Percentiles rank a stretch among this genome's conserved stretches.
phyloP scores from a whole-genome alignment of 495 filamentous ascomycete species.

The Penicillium simplicissimum region DNA sequence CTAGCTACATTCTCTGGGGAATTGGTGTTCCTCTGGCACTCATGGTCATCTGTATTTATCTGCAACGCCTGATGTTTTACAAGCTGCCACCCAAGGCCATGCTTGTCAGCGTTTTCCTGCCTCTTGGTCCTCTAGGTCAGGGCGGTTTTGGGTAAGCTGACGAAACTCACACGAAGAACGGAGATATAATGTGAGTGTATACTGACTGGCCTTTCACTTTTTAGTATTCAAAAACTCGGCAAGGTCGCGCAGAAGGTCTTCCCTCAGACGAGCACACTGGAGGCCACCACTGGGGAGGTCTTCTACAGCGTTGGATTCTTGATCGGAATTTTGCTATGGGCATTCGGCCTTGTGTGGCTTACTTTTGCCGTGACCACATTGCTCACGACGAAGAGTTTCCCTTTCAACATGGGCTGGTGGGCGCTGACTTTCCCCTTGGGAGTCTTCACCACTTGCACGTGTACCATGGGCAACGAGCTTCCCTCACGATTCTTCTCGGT shows the following conservation, averaged over 20 bases:
- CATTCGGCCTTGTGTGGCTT: conserved; percentile 43
- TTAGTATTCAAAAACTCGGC: conserved; percentile 38
- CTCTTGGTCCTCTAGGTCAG: conserved; percentile 54
- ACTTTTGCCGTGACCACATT: conserved; percentile 43
- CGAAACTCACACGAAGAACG: neutral
- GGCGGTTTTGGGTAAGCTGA: conserved; percentile 29
- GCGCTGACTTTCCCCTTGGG: conserved; percentile 56
- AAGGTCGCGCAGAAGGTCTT: conserved; percentile 31
- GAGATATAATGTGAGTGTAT: neutral
- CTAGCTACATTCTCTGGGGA: conserved; percentile 55
- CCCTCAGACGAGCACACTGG: conserved; percentile 14
- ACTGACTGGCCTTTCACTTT: neutral
- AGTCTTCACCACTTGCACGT: conserved; percentile 47
- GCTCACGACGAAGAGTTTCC: conserved; percentile 36
- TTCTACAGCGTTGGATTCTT: conserved; percentile 41
- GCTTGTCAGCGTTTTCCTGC: conserved; percentile 55
- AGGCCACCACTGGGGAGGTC: conserved; percentile 28
- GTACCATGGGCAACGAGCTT: conserved; percentile 43
- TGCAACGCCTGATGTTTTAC: conserved; percentile 51
- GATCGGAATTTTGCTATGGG: conserved; percentile 43
- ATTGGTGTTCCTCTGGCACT: conserved; percentile 51
- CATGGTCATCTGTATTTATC: conserved; percentile 52
- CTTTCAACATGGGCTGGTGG: conserved; percentile 64
- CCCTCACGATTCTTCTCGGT: conserved; percentile 47
- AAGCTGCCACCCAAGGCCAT: conserved; percentile 50